Base-by-base conservation (phyloP, 768 basidiomycete genomes). In the Leucosporidium creatinivorum region DNA sequence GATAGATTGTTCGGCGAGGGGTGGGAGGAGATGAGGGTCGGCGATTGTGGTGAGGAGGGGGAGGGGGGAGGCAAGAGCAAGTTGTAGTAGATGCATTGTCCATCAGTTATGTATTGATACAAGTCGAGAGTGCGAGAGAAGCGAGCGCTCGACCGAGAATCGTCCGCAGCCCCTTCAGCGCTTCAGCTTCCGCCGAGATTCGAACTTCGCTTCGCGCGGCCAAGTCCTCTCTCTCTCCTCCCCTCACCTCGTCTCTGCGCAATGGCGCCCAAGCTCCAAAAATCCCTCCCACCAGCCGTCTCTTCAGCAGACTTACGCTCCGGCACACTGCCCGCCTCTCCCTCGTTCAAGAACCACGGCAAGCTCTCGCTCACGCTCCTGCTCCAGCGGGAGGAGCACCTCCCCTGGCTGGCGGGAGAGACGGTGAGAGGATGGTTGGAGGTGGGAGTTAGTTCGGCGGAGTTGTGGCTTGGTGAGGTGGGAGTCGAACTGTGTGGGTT, bases 381-480 rank as follows among this genome's bases (percentile, higher is more conserved):
- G 54, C 65, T 74, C 26, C 39, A 44, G 39, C 39, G 39, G 8
- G 39, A 44, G 39, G 39, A 44, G 39, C 39, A 44, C 15, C 15
- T 44, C 8, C 39, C 39, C 15, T 44, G 39, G 39, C 39, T 44
- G 39, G 71, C 73, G 0, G 75, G 75, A 0, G 55, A 64, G 15
- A 51, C 49, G 26, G 50, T 75, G 4, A 26, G 31, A 17, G 75
- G 75, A n/a, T 58, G 66, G 13, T 62, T 75, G 18, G 73, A 74
- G 51, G 23, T 74, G 1, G 28, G 26, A 17, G 72, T 69, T 30
- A 66, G 66, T 61, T 33, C 39, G 9, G 33, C 61, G 1, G 66
- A 70, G n/a, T 17, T 69, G 1, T 66, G 59, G 23, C 56, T 75
- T 19, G 75, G 73, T 25, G 71, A 70, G 48, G 55, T 74, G 7